These are phyloP conservation scores for Ciborinia camelliae DNA, from an alignment of 2,329 filamentous ascomycete species.

Conservation along the genomic window DNA sequence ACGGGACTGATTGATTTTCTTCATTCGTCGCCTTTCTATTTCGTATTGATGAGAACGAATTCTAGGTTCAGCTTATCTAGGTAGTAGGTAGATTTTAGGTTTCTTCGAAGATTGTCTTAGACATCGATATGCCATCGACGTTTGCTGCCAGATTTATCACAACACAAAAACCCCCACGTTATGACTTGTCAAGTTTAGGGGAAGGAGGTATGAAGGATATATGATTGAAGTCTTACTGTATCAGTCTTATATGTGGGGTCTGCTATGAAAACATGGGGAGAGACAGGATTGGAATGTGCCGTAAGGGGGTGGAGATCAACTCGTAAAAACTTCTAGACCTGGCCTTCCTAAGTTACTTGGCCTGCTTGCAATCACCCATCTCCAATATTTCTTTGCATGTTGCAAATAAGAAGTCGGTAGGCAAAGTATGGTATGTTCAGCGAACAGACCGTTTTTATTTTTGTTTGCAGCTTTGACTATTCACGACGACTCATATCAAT, in stretches of 20 bases:
- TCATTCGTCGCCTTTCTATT: slow-evolving; percentile 6
- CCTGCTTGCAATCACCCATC: neutral
- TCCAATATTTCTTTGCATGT: neutral
- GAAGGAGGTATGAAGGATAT: neutral
- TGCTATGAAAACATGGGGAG: slow-evolving; percentile 11
- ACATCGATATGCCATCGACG: neutral
- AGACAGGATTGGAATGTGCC: slow-evolving; percentile 12
- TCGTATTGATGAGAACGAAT: slow-evolving; percentile 2
- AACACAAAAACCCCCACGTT: slow-evolving; percentile 16
- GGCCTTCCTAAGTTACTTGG: slow-evolving; percentile 7
- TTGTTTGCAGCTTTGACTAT: slow-evolving; percentile 12
- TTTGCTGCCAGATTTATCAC: slow-evolving; percentile 7
- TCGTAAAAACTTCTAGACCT: slow-evolving; percentile 1
- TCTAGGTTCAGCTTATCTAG: neutral
- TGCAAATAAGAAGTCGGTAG: neutral
- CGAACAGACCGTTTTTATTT: neutral
- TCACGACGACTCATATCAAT: neutral
- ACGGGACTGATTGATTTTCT: neutral
- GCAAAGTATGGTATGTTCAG: neutral
- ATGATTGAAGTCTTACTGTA: slow-evolving; percentile 14
- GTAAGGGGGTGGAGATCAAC: neutral
- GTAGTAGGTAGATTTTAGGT: neutral
- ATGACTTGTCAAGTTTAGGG: slow-evolving; percentile 11
- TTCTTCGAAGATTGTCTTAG: neutral
- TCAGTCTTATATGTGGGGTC: neutral